Conservation (phyloP, 768 basidiomycete species). For the Jaapia argillacea region DNA sequence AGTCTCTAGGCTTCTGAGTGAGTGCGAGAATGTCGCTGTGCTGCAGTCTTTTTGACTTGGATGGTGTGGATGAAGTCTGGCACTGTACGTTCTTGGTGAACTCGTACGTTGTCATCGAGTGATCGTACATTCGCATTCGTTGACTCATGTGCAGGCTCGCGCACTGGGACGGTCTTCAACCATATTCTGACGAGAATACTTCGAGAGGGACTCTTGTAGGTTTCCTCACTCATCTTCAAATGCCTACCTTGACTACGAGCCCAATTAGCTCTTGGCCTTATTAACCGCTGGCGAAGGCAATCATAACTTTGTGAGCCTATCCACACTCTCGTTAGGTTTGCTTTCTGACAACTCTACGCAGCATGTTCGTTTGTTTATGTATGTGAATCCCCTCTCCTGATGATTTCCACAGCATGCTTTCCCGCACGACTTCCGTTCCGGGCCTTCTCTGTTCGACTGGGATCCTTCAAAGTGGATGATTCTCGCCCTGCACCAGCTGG, state of each 20-base stretch:
- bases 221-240: neutral
- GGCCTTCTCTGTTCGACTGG: slow-evolving; percentile 52
- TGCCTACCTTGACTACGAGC: neutral
- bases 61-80: slow-evolving; percentile 43
- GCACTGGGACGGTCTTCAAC: slow-evolving; percentile 76
- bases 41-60: neutral
- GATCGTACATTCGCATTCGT: neutral
- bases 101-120: slow-evolving; percentile 33
- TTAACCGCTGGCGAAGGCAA: slow-evolving; percentile 72
- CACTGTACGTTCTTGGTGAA: slow-evolving; percentile 66
- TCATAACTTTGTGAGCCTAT: slow-evolving; percentile 56
- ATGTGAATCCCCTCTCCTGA: neutral
- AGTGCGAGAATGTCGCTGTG: slow-evolving; percentile 12
- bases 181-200: slow-evolving; percentile 72
- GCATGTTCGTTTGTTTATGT: slow-evolving; percentile 34
- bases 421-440: slow-evolving; percentile 71
- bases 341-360: slow-evolving; percentile 10
- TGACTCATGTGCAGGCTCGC: slow-evolving; percentile 41
- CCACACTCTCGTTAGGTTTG: neutral
- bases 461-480: slow-evolving; percentile 82
- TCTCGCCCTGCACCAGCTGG: slow-evolving; percentile 34
- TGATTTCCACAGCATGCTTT: slow-evolving; percentile 48
- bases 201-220: slow-evolving; percentile 65
- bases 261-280: slow-evolving; percentile 61
- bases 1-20: slow-evolving; percentile 50